phyloP scores from a whole-genome alignment of 352 stramenopile genomes.

The Thraustotheca clavata region DNA sequence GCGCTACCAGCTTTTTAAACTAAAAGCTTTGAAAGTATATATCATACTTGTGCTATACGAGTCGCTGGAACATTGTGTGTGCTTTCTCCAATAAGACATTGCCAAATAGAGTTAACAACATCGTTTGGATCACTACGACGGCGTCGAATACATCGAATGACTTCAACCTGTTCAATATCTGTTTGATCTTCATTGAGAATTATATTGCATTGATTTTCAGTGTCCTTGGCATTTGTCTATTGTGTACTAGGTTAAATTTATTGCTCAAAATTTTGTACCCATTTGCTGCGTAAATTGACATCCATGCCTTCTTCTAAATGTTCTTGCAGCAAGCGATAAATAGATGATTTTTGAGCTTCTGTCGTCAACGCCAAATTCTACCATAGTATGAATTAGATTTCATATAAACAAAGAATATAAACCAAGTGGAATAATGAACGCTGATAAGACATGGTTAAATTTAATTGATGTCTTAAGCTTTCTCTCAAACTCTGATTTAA shows the following conservation, averaged over 20 bases:
- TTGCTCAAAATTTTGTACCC: background rate
- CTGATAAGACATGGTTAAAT: conserved; percentile 20
- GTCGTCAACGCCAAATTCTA: background rate
- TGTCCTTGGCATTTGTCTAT: background rate
- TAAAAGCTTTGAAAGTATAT: background rate
- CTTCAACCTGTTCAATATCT: conserved; percentile 11
- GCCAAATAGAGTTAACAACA: conserved; percentile 8
- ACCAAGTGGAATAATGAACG: conserved; percentile 10
- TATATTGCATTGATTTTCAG: conserved; percentile 6
- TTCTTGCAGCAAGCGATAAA: background rate
- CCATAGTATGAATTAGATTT: background rate
- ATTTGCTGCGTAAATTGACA: conserved; percentile 3
- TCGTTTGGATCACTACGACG: background rate
- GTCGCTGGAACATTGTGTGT: background rate
- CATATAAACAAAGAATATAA: background rate
- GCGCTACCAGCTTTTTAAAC: background rate
- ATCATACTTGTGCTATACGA: conserved; percentile 13
- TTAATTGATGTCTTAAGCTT: conserved; percentile 10
- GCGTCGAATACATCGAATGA: conserved; percentile 1
- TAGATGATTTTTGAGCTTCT: background rate
- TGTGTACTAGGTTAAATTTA: background rate
- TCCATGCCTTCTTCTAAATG: background rate
- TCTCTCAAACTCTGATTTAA: conserved; percentile 13
- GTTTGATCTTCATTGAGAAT: conserved; percentile 14
- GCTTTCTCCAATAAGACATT: conserved; percentile 10